phyloP scores from a whole-genome alignment of 495 filamentous ascomycete species.

The Xylaria venustula region DNA sequence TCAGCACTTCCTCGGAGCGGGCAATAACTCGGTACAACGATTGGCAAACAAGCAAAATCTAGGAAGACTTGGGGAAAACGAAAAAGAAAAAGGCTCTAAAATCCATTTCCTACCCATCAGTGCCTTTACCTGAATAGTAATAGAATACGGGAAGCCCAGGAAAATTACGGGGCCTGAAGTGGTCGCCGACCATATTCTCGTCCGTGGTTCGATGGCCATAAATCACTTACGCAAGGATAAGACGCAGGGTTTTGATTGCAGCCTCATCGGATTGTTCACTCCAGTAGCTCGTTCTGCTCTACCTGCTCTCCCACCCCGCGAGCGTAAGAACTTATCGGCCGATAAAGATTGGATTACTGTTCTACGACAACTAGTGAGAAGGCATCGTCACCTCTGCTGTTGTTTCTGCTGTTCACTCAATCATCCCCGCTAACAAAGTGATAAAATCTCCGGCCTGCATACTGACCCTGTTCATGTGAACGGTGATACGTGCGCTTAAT shows the following conservation, averaged over 20 bases:
- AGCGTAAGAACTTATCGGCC: neutral
- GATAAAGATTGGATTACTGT: neutral
- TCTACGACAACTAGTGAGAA: neutral
- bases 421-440: neutral
- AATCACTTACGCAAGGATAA: slow-evolving; percentile 14
- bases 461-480: neutral
- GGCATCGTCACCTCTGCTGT: neutral
- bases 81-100: neutral
- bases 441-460: slow-evolving; percentile 6
- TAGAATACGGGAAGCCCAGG: neutral
- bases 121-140: neutral
- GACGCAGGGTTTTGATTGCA: slow-evolving; percentile 14
- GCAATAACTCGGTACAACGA: neutral
- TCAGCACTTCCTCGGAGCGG: neutral
- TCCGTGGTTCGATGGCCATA: slow-evolving; percentile 7
- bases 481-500: neutral
- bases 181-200: slow-evolving; percentile 14
- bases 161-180: slow-evolving; percentile 7
- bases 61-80: neutral
- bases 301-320: too few species aligned
- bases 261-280: slow-evolving; percentile 3
- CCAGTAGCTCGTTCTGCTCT: too few species aligned
- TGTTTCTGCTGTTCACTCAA: too few species aligned
- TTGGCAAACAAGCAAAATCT: neutral
- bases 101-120: neutral